Percentiles rank a stretch among this genome's conserved stretches.
phyloP scores from a whole-genome alignment of 164 flowering plant genomes.

The Hamamelis virginiana region DNA sequence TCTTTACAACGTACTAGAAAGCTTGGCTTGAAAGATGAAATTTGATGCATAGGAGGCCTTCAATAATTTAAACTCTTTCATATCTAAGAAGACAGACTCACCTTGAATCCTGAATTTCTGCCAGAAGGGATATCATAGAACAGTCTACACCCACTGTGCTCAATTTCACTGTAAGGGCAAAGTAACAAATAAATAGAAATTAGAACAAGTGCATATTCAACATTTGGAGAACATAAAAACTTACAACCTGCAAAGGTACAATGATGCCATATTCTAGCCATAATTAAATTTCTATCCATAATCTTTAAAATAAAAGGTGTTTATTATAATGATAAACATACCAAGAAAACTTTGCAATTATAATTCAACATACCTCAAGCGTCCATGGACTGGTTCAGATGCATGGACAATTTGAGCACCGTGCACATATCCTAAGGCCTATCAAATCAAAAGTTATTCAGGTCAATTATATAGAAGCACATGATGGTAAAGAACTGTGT shows the following conservation, averaged over 20 bases:
- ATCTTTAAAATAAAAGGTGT: not conserved
- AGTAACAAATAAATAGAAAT: not conserved
- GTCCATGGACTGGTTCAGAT: conserved; percentile 92
- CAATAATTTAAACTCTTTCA: not conserved
- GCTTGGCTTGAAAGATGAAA: not conserved
- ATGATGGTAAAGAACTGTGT: not conserved
- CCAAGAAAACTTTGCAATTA: not conserved
- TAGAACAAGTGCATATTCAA: not conserved
- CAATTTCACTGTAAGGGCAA: conserved; percentile 68
- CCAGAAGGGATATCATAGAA: conserved; percentile 89
- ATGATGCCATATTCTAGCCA: not conserved
- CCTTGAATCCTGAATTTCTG: conserved; percentile 89
- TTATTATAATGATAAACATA: not conserved
- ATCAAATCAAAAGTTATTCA: conserved; percentile 14
- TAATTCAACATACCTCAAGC: conserved; percentile 62
- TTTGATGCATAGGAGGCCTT: not conserved
- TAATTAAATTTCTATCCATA: not conserved
- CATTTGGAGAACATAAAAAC: not conserved
- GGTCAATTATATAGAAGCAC: not conserved
- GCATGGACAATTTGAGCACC: conserved; percentile 89
- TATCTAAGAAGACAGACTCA: conserved; percentile 24
- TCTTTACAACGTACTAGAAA: not conserved
- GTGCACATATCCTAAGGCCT: conserved; percentile 95
- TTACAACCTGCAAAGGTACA: not conserved
- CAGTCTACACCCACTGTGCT: conserved; percentile 66